Conservation (phyloP, 1,139 yeast genomes). For the Diutina sp. region DNA sequence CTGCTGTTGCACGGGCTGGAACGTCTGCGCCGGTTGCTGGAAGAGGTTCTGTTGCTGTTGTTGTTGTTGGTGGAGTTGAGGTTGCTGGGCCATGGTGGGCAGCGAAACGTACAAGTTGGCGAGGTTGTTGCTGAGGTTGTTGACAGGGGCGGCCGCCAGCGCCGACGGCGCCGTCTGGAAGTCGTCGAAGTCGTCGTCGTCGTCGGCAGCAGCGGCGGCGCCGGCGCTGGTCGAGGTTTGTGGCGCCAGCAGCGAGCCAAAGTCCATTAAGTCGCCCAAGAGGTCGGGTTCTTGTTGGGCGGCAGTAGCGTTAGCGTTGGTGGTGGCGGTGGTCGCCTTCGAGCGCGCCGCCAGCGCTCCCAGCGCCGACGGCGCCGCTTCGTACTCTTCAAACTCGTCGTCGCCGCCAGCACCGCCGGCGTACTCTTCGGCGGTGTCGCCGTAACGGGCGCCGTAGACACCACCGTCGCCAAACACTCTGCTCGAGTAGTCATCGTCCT, state of each 20-base stretch:
- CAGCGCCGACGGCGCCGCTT: constrained; percentile 24
- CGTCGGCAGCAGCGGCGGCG: constrained; percentile 39
- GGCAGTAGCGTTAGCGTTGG: constrained; percentile 25
- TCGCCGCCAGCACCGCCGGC: constrained; percentile 18
- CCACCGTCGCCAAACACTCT: constrained; percentile 76
- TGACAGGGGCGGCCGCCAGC: constrained; percentile 10
- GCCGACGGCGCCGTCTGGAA: constrained; percentile 69
- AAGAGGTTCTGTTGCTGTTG: not conserved
- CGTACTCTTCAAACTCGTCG: constrained; percentile 61
- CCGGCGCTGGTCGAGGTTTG: constrained; percentile 12
- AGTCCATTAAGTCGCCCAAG: constrained; percentile 43
- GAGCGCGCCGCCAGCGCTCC: constrained; percentile 11
- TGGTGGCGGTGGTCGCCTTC: constrained; percentile 30
- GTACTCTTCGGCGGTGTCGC: constrained; percentile 36
- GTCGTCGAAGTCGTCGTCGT: constrained; percentile 91
- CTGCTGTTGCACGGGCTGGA: not conserved
- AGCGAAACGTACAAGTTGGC: constrained; percentile 22
- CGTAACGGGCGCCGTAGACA: constrained; percentile 59
- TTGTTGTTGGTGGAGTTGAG: constrained; percentile 9
- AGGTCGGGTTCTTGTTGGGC: constrained; percentile 22
- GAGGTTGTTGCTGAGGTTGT: constrained; percentile 19
- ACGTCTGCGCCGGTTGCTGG: constrained; percentile 3
- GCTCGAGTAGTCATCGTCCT: constrained; percentile 32
- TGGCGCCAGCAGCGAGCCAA: constrained; percentile 21
- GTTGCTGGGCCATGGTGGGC: constrained; percentile 4